Conservation (phyloP, 1,139 yeast genomes). For the Candida dubliniensis region DNA sequence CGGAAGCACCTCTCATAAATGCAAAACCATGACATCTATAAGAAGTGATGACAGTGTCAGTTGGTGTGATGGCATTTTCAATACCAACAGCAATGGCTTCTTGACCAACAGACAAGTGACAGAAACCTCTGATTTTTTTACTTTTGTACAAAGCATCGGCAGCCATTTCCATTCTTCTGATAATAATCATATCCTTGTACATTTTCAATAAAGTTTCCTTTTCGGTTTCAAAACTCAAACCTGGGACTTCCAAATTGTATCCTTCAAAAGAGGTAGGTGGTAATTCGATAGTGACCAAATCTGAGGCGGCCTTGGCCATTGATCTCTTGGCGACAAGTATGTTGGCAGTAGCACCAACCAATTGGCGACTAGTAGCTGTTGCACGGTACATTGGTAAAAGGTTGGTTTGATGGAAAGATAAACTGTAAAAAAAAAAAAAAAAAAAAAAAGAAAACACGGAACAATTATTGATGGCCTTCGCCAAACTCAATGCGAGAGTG, state of each 20-base stretch:
- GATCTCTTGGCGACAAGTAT: conserved; percentile 23
- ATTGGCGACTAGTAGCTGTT: conserved; percentile 8
- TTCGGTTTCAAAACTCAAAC: conserved; percentile 70
- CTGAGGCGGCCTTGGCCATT: conserved; percentile 34
- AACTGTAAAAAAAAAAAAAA: background rate
- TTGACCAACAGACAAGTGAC: conserved; percentile 98
- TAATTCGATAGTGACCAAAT: conserved; percentile 54
- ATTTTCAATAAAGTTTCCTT: conserved; percentile 79
- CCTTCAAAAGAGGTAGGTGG: conserved; percentile 84
- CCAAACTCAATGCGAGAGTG: background rate
- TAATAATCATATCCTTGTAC: conserved; percentile 94
- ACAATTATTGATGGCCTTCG: background rate
- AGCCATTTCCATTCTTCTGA: conserved; percentile 99
- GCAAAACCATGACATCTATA: conserved; percentile 99
- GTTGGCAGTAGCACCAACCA: conserved; percentile 7
- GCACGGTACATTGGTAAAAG: conserved; percentile 3
- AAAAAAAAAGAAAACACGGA: background rate
- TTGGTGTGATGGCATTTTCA: conserved; percentile 83
- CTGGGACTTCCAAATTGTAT: conserved; percentile 76
- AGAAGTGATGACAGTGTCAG: conserved; percentile 91
- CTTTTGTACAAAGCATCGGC: conserved; percentile 98
- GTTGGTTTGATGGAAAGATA: background rate
- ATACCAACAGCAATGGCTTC: conserved; percentile 99
- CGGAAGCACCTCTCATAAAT: conserved; percentile 91
- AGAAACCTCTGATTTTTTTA: conserved; percentile 97